Conservation (phyloP, 2,329 filamentous ascomycete genomes). For the Monascus ruber region DNA sequence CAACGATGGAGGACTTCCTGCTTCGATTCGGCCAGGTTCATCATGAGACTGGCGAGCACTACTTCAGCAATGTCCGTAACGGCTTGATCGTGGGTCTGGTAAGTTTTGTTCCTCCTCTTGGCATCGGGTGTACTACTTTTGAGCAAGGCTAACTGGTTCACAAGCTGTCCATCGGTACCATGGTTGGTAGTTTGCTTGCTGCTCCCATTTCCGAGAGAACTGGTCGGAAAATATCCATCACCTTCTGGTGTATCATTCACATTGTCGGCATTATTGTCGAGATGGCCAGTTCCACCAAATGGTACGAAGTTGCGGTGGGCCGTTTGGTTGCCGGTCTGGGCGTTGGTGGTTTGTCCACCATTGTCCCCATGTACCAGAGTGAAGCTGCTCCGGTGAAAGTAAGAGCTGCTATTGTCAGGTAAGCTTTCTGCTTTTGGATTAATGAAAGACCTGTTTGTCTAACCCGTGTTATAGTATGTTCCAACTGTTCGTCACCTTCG, state of each 20-base stretch:
- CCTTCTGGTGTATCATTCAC: constrained; percentile 34
- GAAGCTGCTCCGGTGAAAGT: constrained; percentile 37
- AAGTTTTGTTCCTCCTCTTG: constrained; percentile 6
- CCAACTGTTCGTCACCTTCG: constrained; percentile 40
- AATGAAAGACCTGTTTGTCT: not conserved
- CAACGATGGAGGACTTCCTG: constrained; percentile 37
- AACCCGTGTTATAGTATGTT: constrained; percentile 25
- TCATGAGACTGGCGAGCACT: constrained; percentile 19
- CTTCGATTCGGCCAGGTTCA: constrained; percentile 27
- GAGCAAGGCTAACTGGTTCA: constrained; percentile 4
- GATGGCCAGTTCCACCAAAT: constrained; percentile 30
- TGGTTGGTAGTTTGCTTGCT: constrained; percentile 31
- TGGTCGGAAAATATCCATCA: constrained; percentile 35
- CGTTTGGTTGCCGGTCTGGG: constrained; percentile 38
- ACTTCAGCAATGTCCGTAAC: constrained; percentile 34
- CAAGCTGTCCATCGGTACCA: constrained; percentile 34
- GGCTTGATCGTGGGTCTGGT: constrained; percentile 36
- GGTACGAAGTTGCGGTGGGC: constrained; percentile 36
- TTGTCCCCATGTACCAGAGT: constrained; percentile 39
- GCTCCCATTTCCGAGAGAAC: constrained; percentile 35
- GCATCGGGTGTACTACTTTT: not conserved
- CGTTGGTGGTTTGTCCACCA: constrained; percentile 35
- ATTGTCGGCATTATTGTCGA: constrained; percentile 37
- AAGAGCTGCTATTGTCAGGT: constrained; percentile 36
- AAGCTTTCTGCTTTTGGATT: not conserved